Evolutionary conservation across 805 yeast genomes (phyloP).

Genomic region (Kluyveromyces dobzhanskii): DNA sequence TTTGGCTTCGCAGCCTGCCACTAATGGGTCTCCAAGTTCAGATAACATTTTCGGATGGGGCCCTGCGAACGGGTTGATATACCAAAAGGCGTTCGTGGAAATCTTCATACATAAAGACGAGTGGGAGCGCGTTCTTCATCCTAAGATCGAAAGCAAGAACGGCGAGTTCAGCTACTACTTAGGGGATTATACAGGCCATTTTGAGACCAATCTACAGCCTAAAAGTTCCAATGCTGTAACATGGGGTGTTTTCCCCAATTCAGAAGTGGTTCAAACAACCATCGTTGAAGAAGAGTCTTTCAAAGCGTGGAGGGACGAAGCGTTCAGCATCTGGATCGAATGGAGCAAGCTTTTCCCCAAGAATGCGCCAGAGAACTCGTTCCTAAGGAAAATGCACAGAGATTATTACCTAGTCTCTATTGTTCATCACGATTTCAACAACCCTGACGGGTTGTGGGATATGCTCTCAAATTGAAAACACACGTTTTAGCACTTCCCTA

Average conservation of each 20-base stretch:
- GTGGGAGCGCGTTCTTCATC: slow-evolving; percentile 53
- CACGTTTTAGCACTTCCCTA: too few relatives aligned
- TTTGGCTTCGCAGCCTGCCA: slow-evolving; percentile 93
- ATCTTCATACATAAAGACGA: slow-evolving; percentile 65
- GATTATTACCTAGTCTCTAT: slow-evolving; percentile 73
- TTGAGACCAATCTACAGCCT: slow-evolving; percentile 51
- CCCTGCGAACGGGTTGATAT: slow-evolving; percentile 77
- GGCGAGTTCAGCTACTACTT: slow-evolving; percentile 64
- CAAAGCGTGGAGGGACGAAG: slow-evolving; percentile 94
- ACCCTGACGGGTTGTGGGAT: slow-evolving; percentile 73
- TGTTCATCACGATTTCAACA: slow-evolving; percentile 74
- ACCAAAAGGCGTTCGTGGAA: slow-evolving; percentile 92
- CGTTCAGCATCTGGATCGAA: slow-evolving; percentile 81
- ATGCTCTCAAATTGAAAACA: slow-evolving; percentile 30
- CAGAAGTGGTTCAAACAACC: slow-evolving; percentile 86
- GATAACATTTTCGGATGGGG: slow-evolving; percentile 98
- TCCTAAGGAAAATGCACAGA: slow-evolving; percentile 53
- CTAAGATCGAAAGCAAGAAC: slow-evolving; percentile 37
- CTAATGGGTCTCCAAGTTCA: slow-evolving; percentile 65
- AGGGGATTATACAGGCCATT: slow-evolving; percentile 52
- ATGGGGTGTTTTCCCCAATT: slow-evolving; percentile 95
- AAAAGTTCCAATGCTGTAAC: slow-evolving; percentile 75
- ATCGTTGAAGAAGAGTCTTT: slow-evolving; percentile 88
- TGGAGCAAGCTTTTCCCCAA: slow-evolving; percentile 77
- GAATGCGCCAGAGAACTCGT: slow-evolving; percentile 43